Evolutionary conservation across 2,329 filamentous ascomycete genomes (phyloP), one percentile per base, ranked within the genome.

Genomic region (Fusarium tuaranense): DNA sequence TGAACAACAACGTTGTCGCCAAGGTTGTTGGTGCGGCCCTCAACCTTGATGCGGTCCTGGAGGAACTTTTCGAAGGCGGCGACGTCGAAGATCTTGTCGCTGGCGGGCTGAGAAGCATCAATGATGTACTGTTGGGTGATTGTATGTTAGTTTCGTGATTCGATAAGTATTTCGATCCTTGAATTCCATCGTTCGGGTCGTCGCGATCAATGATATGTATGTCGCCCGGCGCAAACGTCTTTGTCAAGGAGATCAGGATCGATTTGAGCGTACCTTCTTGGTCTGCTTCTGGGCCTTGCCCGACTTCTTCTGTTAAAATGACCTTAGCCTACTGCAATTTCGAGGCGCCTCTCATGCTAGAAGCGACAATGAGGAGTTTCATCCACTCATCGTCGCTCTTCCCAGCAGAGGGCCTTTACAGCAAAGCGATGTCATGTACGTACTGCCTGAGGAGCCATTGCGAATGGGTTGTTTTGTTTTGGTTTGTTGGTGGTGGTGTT

Each of bases 51-150:
- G 89, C 94, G 95, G 88, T 98, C 97, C 92, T 98, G 95, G 77
- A 99, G 94, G 94, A 99, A 99, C 92, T 98, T 98, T 90, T 98
- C 95, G 87, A 99, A 99, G 81, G 95, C 95, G 82, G 94, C 92
- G 86, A 98, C 92, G 87, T 99, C 97, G 92, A 99, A 98, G 92
- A 99, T 99, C 93, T 98, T 98, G 92, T 99, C 97, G 89, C 92
- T 94, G 81, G 95, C 95, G 83, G 97, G 97, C 89, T 98, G 96
- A 83, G 94, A 95, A 87, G 95, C 96, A 90, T 99, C 97, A 94
- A 99, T 98, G 90, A 97, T 93, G 93, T 95, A 99, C 96, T 97
- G 80, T 30, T 30, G 20, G 16, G 16, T 2, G 65, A 30, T 22
- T 30, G 68, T 27, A 39, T 18, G 70, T 79, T 69, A 78, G 78